Evolutionary conservation across 768 basidiomycete genomes (phyloP).

Genomic region (Boletus edulis): DNA sequence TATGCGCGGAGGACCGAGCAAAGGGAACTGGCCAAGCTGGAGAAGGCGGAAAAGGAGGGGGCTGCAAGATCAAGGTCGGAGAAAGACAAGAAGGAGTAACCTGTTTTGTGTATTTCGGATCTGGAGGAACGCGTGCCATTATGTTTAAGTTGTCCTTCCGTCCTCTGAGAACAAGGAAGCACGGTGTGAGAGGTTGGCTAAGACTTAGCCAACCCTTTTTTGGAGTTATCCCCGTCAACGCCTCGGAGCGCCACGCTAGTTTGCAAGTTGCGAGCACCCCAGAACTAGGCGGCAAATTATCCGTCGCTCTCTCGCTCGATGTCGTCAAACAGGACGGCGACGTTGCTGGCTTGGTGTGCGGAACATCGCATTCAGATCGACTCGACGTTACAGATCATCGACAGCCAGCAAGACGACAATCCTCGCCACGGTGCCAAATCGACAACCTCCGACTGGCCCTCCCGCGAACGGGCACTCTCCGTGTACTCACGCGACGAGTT

Average conservation of each 20-base stretch:
- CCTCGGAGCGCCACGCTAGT: conserved; percentile 17
- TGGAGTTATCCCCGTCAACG: conserved; percentile 19
- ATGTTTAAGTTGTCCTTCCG: background rate
- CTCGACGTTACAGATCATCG: conserved; percentile 37
- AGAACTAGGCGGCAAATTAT: background rate
- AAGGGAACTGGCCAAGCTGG: conserved; percentile 36
- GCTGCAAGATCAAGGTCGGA: conserved; percentile 10
- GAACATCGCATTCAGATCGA: conserved; percentile 47
- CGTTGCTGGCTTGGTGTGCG: conserved; percentile 49
- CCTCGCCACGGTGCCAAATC: background rate
- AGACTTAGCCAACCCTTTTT: conserved; percentile 23
- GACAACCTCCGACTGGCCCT: conserved; percentile 6
- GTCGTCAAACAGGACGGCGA: conserved; percentile 13
- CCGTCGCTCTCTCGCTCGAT: conserved; percentile 11
- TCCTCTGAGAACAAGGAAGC: background rate
- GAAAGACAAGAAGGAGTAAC: conserved; percentile 33
- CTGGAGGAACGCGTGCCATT: conserved; percentile 1
- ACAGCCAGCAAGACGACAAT: background rate
- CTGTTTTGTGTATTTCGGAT: conserved; percentile 2
- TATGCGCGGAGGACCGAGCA: conserved; percentile 67
- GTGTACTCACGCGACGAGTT: conserved; percentile 23
- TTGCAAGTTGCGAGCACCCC: background rate
- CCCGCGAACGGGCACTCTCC: conserved; percentile 16
- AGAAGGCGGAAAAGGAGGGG: conserved; percentile 36
- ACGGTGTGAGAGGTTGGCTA: conserved; percentile 3